These are phyloP conservation scores for Beauveria medogensis DNA, from an alignment of 2,329 filamentous ascomycete species.

Conservation along the genomic window DNA sequence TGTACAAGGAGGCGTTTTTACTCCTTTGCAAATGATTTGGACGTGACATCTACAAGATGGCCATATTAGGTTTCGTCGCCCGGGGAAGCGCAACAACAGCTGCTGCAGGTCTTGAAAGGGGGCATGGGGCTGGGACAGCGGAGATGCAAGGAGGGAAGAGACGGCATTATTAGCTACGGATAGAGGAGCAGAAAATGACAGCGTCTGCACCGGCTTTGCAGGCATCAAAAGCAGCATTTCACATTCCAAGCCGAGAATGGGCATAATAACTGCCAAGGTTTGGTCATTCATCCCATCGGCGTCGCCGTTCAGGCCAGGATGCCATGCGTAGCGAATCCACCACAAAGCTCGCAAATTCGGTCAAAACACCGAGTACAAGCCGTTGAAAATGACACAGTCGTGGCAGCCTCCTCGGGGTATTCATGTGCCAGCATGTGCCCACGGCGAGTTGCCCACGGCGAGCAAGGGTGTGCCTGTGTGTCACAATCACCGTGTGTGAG, in stretches of 20 bases:
- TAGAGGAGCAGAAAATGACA: background rate
- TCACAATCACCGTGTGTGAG: background rate
- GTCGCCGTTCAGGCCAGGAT: background rate
- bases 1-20: background rate
- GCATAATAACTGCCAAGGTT: too few relatives aligned
- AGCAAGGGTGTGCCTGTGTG: background rate
- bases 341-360: background rate
- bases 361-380: background rate
- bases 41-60: background rate
- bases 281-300: background rate
- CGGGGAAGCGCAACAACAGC: background rate
- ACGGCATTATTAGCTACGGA: background rate
- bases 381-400: background rate
- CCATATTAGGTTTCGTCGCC: background rate
- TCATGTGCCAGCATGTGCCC: background rate
- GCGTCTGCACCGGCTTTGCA: background rate
- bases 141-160: constrained; percentile 1
- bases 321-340: background rate
- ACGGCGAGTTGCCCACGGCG: background rate
- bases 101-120: background rate
- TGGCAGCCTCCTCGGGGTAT: background rate
- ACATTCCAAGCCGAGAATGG: too few relatives aligned
- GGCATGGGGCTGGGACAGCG: background rate
- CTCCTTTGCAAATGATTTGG: background rate
- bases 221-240: too few relatives aligned